Conservation (phyloP, 140 eudicot species). For the Erigeron philadelphicus region DNA sequence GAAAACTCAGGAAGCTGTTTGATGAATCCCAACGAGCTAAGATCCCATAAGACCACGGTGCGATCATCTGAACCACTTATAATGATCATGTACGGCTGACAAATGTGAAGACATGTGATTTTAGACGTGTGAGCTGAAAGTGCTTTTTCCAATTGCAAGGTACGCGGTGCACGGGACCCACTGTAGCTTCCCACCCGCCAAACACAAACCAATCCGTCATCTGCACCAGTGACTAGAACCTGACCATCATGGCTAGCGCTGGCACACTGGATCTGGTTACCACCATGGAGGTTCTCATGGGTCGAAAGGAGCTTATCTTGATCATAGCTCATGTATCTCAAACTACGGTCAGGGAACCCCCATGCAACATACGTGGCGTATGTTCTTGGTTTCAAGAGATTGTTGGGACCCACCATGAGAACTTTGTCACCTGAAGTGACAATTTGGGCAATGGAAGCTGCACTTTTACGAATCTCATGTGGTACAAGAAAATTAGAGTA, state of each 20-base stretch:
- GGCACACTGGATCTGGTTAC: constrained; percentile 80
- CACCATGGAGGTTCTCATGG: constrained; percentile 89
- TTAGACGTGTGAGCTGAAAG: constrained; percentile 73
- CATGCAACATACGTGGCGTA: constrained; percentile 72
- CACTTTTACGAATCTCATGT: constrained; percentile 59
- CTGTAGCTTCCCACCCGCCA: constrained; percentile 65
- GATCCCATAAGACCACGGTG: constrained; percentile 83
- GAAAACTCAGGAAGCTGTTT: constrained; percentile 92
- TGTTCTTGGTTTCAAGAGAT: constrained; percentile 67
- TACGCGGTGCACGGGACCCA: constrained; percentile 49
- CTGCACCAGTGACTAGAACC: constrained; percentile 81
- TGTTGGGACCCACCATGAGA: constrained; percentile 67
- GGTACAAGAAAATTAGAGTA: constrained; percentile 67
- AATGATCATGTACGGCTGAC: constrained; percentile 90
- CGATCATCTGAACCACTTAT: constrained; percentile 91
- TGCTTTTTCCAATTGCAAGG: constrained; percentile 57
- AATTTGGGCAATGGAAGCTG: constrained; percentile 70
- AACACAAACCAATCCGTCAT: constrained; percentile 72
- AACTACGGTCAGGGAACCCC: constrained; percentile 94
- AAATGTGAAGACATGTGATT: constrained; percentile 66
- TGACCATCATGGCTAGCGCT: constrained; percentile 91
- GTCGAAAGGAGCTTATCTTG: constrained; percentile 82
- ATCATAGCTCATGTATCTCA: constrained; percentile 70
- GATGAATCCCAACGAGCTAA: constrained; percentile 69
- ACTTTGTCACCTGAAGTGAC: constrained; percentile 67